Conservation (phyloP, 208 protist species). For the Trypanosoma grayi region DNA sequence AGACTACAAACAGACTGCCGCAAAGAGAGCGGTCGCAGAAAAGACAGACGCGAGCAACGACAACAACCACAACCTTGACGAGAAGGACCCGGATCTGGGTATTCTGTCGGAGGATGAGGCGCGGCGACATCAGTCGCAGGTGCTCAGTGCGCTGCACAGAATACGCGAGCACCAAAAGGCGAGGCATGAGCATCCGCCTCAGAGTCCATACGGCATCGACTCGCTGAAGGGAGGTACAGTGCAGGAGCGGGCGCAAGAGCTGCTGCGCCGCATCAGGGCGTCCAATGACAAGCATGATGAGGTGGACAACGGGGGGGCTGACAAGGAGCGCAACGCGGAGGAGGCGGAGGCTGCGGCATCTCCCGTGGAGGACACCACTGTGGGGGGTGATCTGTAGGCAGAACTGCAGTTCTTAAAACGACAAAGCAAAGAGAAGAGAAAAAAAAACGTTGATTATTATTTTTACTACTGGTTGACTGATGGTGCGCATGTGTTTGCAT, state of each 20-base stretch:
- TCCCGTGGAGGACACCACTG: too few relatives aligned
- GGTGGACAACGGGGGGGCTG: background rate
- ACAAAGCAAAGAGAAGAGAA: too few relatives aligned
- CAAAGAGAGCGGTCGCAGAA: background rate
- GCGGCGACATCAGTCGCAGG: background rate
- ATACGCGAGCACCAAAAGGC: background rate
- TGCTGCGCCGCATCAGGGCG: too few relatives aligned
- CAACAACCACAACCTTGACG: background rate
- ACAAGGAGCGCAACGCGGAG: background rate
- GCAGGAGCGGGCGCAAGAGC: too few relatives aligned
- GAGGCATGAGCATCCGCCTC: background rate
- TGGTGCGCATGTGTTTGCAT: too few relatives aligned
- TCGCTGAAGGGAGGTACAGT: background rate
- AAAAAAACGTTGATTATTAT: too few relatives aligned
- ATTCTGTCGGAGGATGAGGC: slow-evolving; percentile 10
- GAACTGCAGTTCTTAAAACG: too few relatives aligned
- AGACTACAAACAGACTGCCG: slow-evolving; percentile 3
- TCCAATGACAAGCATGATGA: too few relatives aligned
- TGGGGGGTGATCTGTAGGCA: too few relatives aligned
- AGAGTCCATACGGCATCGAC: background rate
- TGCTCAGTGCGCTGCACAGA: background rate
- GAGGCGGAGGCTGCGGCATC: too few relatives aligned
- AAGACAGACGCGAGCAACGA: background rate
- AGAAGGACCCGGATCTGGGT: background rate
- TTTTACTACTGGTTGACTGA: too few relatives aligned